Base-by-base conservation (phyloP, 2,329 filamentous ascomycete genomes). In the Graphium sp. region DNA sequence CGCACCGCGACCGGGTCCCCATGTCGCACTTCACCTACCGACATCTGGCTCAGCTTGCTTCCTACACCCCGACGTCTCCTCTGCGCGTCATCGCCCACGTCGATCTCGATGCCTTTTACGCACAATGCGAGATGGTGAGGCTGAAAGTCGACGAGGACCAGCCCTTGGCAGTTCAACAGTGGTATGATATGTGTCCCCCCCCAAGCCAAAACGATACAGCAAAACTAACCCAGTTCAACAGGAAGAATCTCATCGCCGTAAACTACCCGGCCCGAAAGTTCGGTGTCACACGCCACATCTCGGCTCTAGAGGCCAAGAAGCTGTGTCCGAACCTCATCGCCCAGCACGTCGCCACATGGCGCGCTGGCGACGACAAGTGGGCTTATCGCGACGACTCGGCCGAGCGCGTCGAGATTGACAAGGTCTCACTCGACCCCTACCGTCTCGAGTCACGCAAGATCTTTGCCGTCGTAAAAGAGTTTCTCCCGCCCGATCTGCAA, bases 51-150 rank as follows among this genome's bases (percentile, higher is more conserved):
- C 75, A 85, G 37, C 67, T 95, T 32, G 69, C 74, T 6, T 64
- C 73, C 7, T 83, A 67, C 39, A 73, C 70, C 19, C 62, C 74
- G 0, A 70, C 72, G 7, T 83, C 72, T 28, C 87, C 87, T 2
- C 62, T 98, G 20, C 74, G 89, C 25, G 79, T 91, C 17, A 72
- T 94, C 40, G 82, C 83, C 6, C 85, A 94, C 49, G 73, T 95
- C 37, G 89, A 98, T 44, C 73, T 98, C 34, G 89, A 98, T 66
- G 87, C 87, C 22, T 98, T 98, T 53, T 98, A 98, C 49, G 79
- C 80, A 4, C 89, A 98, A 58, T 94, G 84, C 47, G 89, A 98
- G 54, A 91, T 85, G 66, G 74, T 93, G 7, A 73, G 89, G 6
- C 62, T 95, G 24, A 74, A 74, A 9, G 58, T 80, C 8, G 58